phyloP scores from a whole-genome alignment of 306 rosid species.

The Casuarina glauca region DNA sequence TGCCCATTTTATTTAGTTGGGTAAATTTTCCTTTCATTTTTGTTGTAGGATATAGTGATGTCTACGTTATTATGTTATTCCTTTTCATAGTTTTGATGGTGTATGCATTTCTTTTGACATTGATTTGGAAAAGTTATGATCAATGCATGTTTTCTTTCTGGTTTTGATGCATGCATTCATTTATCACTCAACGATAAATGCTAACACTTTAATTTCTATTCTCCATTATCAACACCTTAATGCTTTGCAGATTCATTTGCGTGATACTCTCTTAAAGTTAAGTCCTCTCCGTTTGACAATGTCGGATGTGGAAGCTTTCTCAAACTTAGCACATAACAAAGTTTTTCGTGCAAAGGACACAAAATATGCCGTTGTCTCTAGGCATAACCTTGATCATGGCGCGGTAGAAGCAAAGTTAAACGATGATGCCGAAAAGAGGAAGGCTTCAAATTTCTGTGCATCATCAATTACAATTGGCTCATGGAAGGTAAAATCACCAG shows the following conservation, averaged over 20 bases:
- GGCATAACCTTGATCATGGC: not conserved
- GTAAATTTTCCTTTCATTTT: too few relatives aligned
- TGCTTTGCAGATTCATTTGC: slow-evolving; percentile 13
- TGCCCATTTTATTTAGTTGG: too few relatives aligned
- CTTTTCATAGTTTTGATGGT: too few relatives aligned
- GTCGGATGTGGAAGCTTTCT: slow-evolving; percentile 16
- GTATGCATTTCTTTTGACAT: too few relatives aligned
- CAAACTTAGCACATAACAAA: slow-evolving; percentile 13
- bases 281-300: slow-evolving; percentile 39
- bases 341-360: not conserved
- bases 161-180: too few relatives aligned
- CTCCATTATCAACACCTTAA: not conserved
- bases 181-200: too few relatives aligned
- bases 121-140: too few relatives aligned
- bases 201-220: too few relatives aligned
- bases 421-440: slow-evolving; percentile 29
- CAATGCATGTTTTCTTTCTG: too few relatives aligned
- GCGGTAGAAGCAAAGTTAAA: not conserved
- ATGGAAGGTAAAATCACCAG: slow-evolving; percentile 33
- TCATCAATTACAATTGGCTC: slow-evolving; percentile 38
- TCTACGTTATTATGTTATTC: too few relatives aligned
- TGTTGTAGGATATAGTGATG: too few relatives aligned
- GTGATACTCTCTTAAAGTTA: slow-evolving; percentile 2
- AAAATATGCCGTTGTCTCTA: not conserved
- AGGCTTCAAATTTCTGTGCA: slow-evolving; percentile 41